phyloP scores from a whole-genome alignment of 2,329 filamentous ascomycete species.

The Magnaporthiopsis rhizophila region DNA sequence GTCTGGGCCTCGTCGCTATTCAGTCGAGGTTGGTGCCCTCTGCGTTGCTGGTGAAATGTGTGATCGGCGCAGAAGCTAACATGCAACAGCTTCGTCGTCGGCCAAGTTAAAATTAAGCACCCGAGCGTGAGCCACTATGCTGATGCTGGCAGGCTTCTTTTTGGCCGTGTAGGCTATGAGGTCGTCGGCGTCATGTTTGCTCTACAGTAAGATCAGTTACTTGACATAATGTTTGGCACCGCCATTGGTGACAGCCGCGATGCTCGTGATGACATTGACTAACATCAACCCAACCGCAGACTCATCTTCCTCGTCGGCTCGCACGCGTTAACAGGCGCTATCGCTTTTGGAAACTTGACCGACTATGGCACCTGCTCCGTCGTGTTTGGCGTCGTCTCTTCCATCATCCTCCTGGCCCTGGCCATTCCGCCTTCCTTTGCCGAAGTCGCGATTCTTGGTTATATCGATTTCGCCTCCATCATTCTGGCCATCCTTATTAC shows the following conservation, averaged over 20 bases:
- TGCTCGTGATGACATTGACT: no score
- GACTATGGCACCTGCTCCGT: slow-evolving; percentile 41
- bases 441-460: slow-evolving; percentile 40
- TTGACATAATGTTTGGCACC: no score
- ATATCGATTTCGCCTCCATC: slow-evolving; percentile 54
- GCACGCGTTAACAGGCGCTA: slow-evolving; percentile 63
- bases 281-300: no score
- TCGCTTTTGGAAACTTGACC: slow-evolving; percentile 59
- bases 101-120: slow-evolving; percentile 37
- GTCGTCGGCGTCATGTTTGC: slow-evolving; percentile 53
- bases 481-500: slow-evolving; percentile 28
- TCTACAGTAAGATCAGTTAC: slow-evolving; percentile 33
- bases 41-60: no score
- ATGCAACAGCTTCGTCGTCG: slow-evolving; percentile 28
- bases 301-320: slow-evolving; percentile 63
- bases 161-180: slow-evolving; percentile 53
- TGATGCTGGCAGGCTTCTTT: slow-evolving; percentile 56
- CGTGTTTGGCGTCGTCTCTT: slow-evolving; percentile 36
- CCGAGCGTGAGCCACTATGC: slow-evolving; percentile 58
- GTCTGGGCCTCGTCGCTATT: slow-evolving; percentile 29
- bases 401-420: slow-evolving; percentile 35
- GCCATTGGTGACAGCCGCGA: no score
- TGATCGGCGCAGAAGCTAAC: no score
- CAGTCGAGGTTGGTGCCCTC: slow-evolving; percentile 15
- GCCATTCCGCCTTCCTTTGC: slow-evolving; percentile 40